Evolutionary conservation across 75 land plant species (phyloP).

Genomic region (Pinus taeda): DNA sequence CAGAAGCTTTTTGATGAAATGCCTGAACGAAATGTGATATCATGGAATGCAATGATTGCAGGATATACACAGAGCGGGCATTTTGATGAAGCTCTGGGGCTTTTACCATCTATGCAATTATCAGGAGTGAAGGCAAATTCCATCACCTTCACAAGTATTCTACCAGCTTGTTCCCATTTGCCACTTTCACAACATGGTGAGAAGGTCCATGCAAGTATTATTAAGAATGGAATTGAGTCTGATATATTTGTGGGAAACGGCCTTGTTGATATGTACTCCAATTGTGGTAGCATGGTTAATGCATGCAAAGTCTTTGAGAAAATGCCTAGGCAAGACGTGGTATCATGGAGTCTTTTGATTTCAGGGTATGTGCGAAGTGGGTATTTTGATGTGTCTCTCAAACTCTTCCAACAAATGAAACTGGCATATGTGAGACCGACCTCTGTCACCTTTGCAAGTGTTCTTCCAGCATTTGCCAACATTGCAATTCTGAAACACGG

Average conservation of each 20-base stretch:
- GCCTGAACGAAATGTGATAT: constrained; percentile 9
- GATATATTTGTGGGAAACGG: background rate
- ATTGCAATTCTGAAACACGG: constrained; percentile 2
- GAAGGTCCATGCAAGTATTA: too few species aligned
- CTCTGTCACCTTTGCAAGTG: background rate
- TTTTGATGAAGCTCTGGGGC: constrained; percentile 6
- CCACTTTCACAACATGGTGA: too few species aligned
- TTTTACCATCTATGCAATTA: constrained; percentile 8
- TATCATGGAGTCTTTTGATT: constrained; percentile 46
- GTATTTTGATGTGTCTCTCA: constrained; percentile 17
- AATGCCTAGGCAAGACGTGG: constrained; percentile 13
- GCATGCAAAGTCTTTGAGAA: background rate
- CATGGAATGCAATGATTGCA: constrained; percentile 23
- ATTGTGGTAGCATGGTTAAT: background rate
- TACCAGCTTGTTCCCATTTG: background rate
- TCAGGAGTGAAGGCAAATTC: constrained; percentile 5
- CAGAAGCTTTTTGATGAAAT: constrained; percentile 13
- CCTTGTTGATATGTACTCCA: background rate
- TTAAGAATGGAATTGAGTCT: too few species aligned
- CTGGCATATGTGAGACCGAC: background rate
- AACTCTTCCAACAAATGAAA: constrained; percentile 21
- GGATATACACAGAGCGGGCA: constrained; percentile 17
- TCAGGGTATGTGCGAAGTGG: constrained; percentile 33
- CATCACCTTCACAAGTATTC: constrained; percentile 7
- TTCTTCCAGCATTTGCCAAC: constrained; percentile 8